Evolutionary conservation across 2,329 filamentous ascomycete species (phyloP).

Genomic region (Trichoderma sp.): DNA sequence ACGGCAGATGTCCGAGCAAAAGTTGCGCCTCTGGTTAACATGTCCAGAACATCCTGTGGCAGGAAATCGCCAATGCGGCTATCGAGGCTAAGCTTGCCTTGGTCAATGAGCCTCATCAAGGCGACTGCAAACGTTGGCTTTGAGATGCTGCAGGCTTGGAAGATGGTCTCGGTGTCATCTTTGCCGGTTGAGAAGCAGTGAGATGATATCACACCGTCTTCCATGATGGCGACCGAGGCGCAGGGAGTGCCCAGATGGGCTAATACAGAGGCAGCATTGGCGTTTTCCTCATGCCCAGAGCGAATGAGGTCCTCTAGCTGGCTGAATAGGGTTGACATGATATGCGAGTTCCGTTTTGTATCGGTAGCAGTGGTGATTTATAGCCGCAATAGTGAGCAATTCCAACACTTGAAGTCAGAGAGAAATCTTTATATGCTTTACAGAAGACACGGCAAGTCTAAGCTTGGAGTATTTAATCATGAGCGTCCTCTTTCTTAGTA

Average conservation of each 20-base stretch:
- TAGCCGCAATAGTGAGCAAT: neutral
- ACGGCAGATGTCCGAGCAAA: neutral
- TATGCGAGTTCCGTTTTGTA: neutral
- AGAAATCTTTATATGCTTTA: neutral
- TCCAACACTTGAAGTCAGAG: neutral
- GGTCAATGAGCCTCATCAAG: conserved; percentile 27
- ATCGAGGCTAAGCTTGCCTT: conserved; percentile 24
- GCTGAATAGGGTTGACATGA: neutral
- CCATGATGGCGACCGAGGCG: conserved; percentile 28
- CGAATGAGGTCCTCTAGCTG: conserved; percentile 1
- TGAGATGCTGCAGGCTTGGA: conserved; percentile 30
- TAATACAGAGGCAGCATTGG: neutral
- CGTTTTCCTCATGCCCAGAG: neutral
- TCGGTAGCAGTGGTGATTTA: neutral
- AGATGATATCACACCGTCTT: conserved; percentile 26
- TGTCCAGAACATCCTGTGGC: conserved; percentile 11
- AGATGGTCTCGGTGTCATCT: conserved; percentile 26
- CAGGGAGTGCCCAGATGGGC: conserved; percentile 25
- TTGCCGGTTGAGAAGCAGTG: conserved; percentile 26
- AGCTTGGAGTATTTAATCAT: neutral
- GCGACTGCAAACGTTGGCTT: conserved; percentile 27
- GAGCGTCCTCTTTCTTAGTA: neutral
- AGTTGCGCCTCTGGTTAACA: conserved; percentile 19
- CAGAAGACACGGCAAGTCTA: neutral
- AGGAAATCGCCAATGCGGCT: conserved; percentile 23